A percentile compares a stretch with the other conserved stretches of the same genome.
Conservation (phyloP, 139 green algal genomes). For the Chlorokybus atmophyticus region DNA sequence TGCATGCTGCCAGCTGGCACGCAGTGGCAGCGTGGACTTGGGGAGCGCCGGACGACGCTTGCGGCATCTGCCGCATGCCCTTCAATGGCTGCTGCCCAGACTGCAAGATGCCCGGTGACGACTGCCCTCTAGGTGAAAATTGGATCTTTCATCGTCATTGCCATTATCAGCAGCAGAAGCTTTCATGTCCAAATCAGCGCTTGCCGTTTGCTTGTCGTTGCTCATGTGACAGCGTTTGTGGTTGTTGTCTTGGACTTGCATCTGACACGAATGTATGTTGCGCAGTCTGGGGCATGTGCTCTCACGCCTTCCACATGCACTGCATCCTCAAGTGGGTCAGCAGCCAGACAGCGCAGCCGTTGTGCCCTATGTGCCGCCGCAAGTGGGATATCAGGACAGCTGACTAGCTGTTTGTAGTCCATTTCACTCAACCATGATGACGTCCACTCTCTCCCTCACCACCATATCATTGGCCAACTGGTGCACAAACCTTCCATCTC, state of each 20-base stretch:
- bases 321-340: conserved; percentile 44
- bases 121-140: conserved; percentile 15
- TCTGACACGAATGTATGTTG: no score
- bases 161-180: no score
- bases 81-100: conserved; percentile 39
- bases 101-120: conserved; percentile 34
- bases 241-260: conserved; percentile 6
- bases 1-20: conserved; percentile 27
- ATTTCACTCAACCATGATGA: no score
- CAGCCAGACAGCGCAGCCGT: conserved; percentile 18
- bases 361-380: conserved; percentile 37
- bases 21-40: conserved; percentile 36
- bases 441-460: no score
- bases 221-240: not conserved
- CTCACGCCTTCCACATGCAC: conserved; percentile 41
- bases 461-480: no score
- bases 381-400: conserved; percentile 22
- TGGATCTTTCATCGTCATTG: not conserved
- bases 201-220: not conserved
- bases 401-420: no score
- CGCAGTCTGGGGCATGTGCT: conserved; percentile 37
- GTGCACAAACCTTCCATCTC: no score
- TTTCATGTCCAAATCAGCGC: no score
- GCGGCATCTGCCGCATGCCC: conserved; percentile 38
- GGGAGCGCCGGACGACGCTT: conserved; percentile 33